These are phyloP conservation scores for Hortaea sp. DNA, from an alignment of 2,329 filamentous ascomycete species.

Conservation along the genomic window DNA sequence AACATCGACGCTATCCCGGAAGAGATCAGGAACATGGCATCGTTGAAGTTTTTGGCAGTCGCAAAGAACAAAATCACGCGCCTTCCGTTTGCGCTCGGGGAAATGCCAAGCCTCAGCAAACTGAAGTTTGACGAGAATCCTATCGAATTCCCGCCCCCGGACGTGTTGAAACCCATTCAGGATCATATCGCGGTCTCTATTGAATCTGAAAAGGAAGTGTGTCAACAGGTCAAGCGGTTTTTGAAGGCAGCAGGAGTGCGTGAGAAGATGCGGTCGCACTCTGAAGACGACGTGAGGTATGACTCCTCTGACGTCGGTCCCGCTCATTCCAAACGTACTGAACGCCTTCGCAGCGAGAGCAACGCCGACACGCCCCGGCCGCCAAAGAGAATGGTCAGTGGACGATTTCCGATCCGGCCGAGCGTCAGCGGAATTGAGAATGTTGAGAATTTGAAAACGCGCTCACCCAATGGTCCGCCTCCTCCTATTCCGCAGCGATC, in stretches of 20 bases:
- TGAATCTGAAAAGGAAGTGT: constrained; percentile 51
- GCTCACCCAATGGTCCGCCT: constrained; percentile 56
- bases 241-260: constrained; percentile 36
- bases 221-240: constrained; percentile 50
- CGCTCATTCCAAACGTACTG: not conserved
- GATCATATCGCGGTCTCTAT: constrained; percentile 27
- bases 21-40: constrained; percentile 70
- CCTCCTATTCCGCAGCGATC: constrained; percentile 73
- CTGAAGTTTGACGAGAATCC: constrained; percentile 86
- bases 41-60: constrained; percentile 79
- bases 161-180: constrained; percentile 25
- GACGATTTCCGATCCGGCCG: constrained; percentile 55
- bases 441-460: constrained; percentile 46
- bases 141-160: constrained; percentile 59
- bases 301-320: constrained; percentile 1
- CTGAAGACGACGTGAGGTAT: constrained; percentile 20
- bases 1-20: constrained; percentile 67
- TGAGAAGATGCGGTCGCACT: constrained; percentile 15
- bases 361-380: constrained; percentile 68
- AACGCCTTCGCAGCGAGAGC: constrained; percentile 49
- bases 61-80: constrained; percentile 80
- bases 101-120: constrained; percentile 82
- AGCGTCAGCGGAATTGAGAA: constrained; percentile 56
- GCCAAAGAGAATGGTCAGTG: constrained; percentile 43
- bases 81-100: constrained; percentile 71